Percentiles rank a stretch among this genome's conserved stretches.
Evolutionary conservation across 1,284 basidiomycete genomes (phyloP).

Genomic region (Trichosporon faecale): DNA sequence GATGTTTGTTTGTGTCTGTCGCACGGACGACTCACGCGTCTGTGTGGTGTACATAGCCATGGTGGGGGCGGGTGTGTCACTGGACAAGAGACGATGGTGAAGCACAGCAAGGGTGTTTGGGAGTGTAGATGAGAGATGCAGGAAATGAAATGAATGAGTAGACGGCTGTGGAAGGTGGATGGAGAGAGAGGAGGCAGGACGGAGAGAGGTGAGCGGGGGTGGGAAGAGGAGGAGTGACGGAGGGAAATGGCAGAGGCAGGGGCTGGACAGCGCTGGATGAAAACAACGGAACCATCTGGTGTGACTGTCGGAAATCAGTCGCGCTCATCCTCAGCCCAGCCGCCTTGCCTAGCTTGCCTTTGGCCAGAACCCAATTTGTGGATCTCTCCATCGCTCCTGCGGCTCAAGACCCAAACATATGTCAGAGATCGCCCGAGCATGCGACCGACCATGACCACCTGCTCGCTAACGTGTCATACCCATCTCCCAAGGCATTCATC

Average conservation of each 20-base stretch:
- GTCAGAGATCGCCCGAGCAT: background rate
- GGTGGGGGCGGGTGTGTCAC: background rate
- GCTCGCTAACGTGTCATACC: background rate
- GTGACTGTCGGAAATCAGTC: slow-evolving; percentile 7
- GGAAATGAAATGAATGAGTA: background rate
- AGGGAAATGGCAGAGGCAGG: slow-evolving; percentile 7
- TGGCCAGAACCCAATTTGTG: background rate
- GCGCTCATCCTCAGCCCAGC: background rate
- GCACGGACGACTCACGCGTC: slow-evolving; percentile 3
- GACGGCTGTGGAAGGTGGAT: background rate
- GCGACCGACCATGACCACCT: background rate
- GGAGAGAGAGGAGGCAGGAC: background rate
- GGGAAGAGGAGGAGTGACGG: background rate
- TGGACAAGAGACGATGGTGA: background rate
- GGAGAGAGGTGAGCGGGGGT: background rate
- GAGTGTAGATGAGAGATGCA: slow-evolving; percentile 1
- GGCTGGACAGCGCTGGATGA: background rate
- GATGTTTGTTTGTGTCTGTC: slow-evolving; percentile 1
- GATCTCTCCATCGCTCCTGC: background rate
- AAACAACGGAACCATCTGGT: slow-evolving; percentile 5
- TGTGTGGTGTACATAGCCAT: slow-evolving; percentile 6
- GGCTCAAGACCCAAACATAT: background rate
- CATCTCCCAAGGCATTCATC: background rate
- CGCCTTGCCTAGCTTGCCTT: background rate
- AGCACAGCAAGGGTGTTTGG: background rate